Conservation (phyloP, 257 asterid species). For the Striga asiatica region DNA sequence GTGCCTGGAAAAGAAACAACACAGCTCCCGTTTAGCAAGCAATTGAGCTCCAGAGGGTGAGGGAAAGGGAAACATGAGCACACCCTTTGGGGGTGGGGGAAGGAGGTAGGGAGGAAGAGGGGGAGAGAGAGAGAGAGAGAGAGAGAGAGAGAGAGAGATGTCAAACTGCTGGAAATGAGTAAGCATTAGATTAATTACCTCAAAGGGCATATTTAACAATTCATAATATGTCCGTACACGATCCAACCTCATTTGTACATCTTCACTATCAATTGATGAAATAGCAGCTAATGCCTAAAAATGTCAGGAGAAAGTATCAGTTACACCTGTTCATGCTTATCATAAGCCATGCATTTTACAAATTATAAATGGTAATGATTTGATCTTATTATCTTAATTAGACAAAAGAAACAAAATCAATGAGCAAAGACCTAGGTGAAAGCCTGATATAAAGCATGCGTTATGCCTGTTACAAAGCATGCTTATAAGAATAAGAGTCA, state of each 20-base stretch:
- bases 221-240: conserved; percentile 87
- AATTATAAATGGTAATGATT: conserved; percentile 8
- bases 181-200: conserved; percentile 43
- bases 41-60: neutral
- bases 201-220: conserved; percentile 90
- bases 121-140: neutral
- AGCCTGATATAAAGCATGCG: neutral
- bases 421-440: neutral
- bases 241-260: conserved; percentile 70
- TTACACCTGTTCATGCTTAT: conserved; percentile 2
- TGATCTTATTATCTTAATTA: neutral
- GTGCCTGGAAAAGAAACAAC: conserved; percentile 50
- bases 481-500: neutral
- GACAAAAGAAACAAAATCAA: neutral
- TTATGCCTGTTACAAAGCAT: neutral
- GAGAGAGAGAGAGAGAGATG: neutral
- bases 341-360: neutral
- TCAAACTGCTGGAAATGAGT: neutral
- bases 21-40: conserved; percentile 7
- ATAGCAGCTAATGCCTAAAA: conserved; percentile 87
- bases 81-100: too few species aligned
- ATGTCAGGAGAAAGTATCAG: conserved; percentile 17
- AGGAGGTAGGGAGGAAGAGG: neutral
- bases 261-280: conserved; percentile 76
- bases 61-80: too few species aligned